Evolutionary conservation across 306 rosid species (phyloP), one percentile per base, ranked within the genome.

Genomic region (Morella rubra): DNA sequence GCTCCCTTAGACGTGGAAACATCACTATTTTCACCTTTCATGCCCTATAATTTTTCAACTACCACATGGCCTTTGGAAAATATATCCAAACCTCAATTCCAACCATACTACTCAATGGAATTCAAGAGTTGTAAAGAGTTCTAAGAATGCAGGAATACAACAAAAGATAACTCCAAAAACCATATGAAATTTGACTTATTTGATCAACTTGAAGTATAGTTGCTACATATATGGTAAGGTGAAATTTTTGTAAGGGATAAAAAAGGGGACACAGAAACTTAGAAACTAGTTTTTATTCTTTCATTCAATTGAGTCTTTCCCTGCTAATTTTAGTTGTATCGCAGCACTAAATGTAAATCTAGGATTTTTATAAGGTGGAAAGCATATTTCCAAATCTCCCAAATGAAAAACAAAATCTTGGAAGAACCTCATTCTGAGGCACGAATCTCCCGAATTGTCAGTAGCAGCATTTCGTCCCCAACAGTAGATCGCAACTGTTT

Each of bases 401-500:
- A 65, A 71, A 20, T 15, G 76, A 78, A 69, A 32, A 32, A 74
- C 53, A 46, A 77, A 76, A 85, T 73, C 88, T 80, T 77, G 72
- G 73, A 76, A 80, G 84, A 84, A 83, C 84, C 91, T 85, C 85
- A 86, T 76, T 76, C 73, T 27, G 66, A 59, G 79, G 84, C 75
- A 27, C 54, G 75, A 73, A 79, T 76, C 82, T 87, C 90, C 50
- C 50, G 84, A 74, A 85, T 71, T 20, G 81, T 75, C 10, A 86
- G 79, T 67, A 72, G 65, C 64, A 86, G 82, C 84, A 87, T 46
- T 61, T 86, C 47, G 14, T 87, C 91, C 41, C 95, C 90, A 7
- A 83, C 83, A 79, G 84, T 84, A 9, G 64, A 75, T 56, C 86
- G 83, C 73, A 88, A 77, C 69, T 76, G 86, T 61, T 64, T 83